Evolutionary conservation across 306 rosid species (phyloP).

Genomic region (Adenanthera pavonina): DNA sequence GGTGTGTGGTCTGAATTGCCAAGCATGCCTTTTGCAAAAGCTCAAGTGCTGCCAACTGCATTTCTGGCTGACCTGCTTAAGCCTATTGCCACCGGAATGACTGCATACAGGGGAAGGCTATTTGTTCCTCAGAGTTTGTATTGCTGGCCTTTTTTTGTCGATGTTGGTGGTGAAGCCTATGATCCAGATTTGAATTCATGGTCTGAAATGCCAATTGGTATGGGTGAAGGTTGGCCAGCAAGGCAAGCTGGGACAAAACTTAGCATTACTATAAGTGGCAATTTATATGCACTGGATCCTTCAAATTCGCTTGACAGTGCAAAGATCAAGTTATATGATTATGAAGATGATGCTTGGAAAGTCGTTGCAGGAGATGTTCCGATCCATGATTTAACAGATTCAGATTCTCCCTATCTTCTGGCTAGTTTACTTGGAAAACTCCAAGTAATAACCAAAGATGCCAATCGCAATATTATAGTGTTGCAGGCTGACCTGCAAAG

Average conservation of each 20-base stretch:
- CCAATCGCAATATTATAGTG: constrained; percentile 50
- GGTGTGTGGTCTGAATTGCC: constrained; percentile 51
- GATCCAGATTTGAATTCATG: constrained; percentile 46
- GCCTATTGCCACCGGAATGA: constrained; percentile 55
- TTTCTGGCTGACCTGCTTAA: constrained; percentile 51
- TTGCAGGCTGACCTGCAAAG: constrained; percentile 49
- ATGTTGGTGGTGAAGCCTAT: constrained; percentile 53
- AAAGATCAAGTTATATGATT: constrained; percentile 44
- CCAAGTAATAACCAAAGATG: constrained; percentile 52
- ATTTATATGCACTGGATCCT: constrained; percentile 51
- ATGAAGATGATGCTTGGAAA: constrained; percentile 60
- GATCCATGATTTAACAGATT: constrained; percentile 43
- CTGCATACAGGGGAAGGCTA: constrained; percentile 48
- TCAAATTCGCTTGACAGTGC: constrained; percentile 42
- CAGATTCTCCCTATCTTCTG: constrained; percentile 57
- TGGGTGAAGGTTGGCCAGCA: constrained; percentile 58
- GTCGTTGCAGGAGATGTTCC: constrained; percentile 55
- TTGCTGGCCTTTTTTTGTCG: constrained; percentile 57
- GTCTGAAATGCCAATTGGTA: constrained; percentile 51
- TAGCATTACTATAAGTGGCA: constrained; percentile 38
- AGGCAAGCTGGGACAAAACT: constrained; percentile 52
- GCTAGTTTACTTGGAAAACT: constrained; percentile 59
- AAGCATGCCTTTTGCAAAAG: constrained; percentile 50
- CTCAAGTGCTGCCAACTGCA: constrained; percentile 50
- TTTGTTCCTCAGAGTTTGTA: constrained; percentile 56